These are phyloP conservation scores for Taphrina deformans DNA, from an alignment of 1,139 yeast genomes.

Conservation along the genomic window DNA sequence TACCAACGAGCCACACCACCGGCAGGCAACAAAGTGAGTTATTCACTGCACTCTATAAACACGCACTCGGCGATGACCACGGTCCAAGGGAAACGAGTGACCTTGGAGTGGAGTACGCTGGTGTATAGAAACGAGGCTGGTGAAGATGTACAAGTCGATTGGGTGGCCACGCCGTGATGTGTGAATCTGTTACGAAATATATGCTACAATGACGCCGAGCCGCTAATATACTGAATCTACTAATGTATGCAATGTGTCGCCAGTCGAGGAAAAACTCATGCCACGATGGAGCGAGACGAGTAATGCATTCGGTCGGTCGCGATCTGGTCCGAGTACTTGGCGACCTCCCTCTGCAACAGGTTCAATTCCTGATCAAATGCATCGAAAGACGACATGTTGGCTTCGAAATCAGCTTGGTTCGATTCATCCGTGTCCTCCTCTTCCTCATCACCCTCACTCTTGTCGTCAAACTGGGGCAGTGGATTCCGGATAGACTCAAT, in stretches of 20 bases:
- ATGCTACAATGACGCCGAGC: neutral
- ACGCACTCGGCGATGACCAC: neutral
- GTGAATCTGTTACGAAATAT: neutral
- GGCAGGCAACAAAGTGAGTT: neutral
- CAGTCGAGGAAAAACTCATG: too few relatives aligned
- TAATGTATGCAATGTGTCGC: too few relatives aligned
- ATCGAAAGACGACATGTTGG: neutral
- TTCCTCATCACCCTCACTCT: neutral
- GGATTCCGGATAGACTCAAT: slow-evolving; percentile 34
- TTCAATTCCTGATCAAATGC: slow-evolving; percentile 16
- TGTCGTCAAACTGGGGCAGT: slow-evolving; percentile 10
- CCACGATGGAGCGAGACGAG: neutral
- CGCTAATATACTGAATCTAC: neutral
- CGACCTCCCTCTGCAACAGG: neutral
- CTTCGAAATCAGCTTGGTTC: neutral
- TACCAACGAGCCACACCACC: neutral
- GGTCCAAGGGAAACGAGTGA: neutral
- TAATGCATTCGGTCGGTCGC: neutral
- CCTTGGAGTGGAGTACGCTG: slow-evolving; percentile 5
- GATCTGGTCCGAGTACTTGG: neutral
- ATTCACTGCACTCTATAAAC: neutral
- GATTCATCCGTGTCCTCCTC: neutral
- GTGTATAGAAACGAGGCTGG: neutral
- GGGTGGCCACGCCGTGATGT: slow-evolving; percentile 3
- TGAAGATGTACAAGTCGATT: slow-evolving; percentile 17